Percentiles rank a stretch among this genome's conserved stretches.
phyloP scores from a whole-genome alignment of 495 filamentous ascomycete species.

The Hapsidospora chrysogenum region DNA sequence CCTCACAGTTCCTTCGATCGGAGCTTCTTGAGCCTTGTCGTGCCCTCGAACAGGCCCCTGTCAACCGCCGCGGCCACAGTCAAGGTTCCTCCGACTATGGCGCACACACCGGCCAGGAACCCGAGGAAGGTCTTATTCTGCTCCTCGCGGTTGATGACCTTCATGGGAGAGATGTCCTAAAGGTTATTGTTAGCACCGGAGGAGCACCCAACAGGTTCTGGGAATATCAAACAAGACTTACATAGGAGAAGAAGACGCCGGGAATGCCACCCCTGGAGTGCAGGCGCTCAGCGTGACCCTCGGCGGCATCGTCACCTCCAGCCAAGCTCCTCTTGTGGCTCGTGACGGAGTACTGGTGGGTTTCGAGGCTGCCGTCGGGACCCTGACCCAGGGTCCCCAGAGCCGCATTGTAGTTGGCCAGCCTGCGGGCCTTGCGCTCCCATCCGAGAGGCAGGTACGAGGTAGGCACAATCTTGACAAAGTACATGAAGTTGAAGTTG shows the following conservation, averaged over 20 bases:
- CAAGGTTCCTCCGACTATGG: constrained; percentile 84
- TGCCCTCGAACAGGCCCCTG: constrained; percentile 79
- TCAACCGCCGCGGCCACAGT: constrained; percentile 93
- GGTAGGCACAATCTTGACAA: constrained; percentile 93
- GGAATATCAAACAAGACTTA: constrained; percentile 22
- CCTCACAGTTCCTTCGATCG: constrained; percentile 40
- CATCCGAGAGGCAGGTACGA: constrained; percentile 84
- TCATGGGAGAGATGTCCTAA: constrained; percentile 98
- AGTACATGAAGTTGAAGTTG: constrained; percentile 96
- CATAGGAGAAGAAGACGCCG: constrained; percentile 95
- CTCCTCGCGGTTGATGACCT: constrained; percentile 93
- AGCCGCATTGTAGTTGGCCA: constrained; percentile 23
- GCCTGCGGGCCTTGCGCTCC: constrained; percentile 21
- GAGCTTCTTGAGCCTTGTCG: constrained; percentile 69
- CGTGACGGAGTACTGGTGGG: constrained; percentile 94
- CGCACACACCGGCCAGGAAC: constrained; percentile 87
- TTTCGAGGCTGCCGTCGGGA: constrained; percentile 70
- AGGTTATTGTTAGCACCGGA: neutral
- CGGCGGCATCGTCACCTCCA: constrained; percentile 66
- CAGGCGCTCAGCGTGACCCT: constrained; percentile 77
- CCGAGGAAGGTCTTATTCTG: constrained; percentile 71
- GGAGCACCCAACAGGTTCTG: neutral
- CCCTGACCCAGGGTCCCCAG: constrained; percentile 48
- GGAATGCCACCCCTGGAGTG: constrained; percentile 87
- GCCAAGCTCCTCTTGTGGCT: constrained; percentile 75